Base-by-base conservation (phyloP, 2,329 filamentous ascomycete species). In the Allantophomopsis cytisporea region DNA sequence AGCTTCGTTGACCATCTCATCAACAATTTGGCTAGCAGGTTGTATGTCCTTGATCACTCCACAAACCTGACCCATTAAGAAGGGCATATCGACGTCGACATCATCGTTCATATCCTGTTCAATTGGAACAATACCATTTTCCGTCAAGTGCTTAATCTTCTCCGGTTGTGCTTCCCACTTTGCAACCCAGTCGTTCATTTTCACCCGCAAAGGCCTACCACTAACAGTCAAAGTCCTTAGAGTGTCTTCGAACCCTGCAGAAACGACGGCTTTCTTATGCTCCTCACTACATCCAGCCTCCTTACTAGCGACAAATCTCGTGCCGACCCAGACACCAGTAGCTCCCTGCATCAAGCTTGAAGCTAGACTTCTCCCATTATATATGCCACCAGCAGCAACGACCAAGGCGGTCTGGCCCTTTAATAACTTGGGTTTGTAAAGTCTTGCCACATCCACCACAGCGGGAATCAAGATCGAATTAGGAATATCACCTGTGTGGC, bases 31-130 rank as follows among this genome's bases (percentile, higher is more conserved):
- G 36, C 66, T 72, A 0, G 89, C 89, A 0, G 88, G 86, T 65
- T 91, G 77, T 43, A 95, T 74, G 48, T 80, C 76, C 28, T 64
- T 60, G 41, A 95, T 83, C 1, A 79, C 71, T 2, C 83, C 88
- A 1, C 86, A 83, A 7, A 95, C 88, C 63, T 94, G 86, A 1
- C 89, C 89, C 89, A 95, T 95, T 53, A 95, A 57, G 60, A 89
- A 87, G 11, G 89, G 89, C 41, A 83, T 66, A 54, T 95, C 89
- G 11, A 94, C 65, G 32, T 94, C 86, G 40, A 78, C 80, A 1
- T 81, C 83, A 40, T 86, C 70, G 37, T 94, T 84, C 52, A 94
- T 66, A 55, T 96, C 89, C 54, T 84, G 69, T 61, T 81, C 75
- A 46, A 95, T 66, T 1, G 89, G 89, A 44, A 93, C 80, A 21